These are phyloP conservation scores for Quercus engelmannii DNA, from an alignment of 306 rosid species.

Conservation along the genomic window DNA sequence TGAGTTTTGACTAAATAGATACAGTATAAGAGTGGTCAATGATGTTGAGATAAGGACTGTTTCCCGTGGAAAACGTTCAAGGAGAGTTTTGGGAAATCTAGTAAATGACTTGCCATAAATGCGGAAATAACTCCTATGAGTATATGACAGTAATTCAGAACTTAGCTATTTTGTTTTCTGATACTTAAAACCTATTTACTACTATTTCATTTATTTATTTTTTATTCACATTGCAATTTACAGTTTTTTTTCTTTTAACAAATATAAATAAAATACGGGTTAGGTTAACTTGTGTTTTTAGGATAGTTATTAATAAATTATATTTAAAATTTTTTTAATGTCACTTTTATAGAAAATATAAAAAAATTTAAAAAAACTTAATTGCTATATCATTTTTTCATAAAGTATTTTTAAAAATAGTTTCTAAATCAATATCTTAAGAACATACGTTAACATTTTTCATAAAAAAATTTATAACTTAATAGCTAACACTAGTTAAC, in stretches of 20 bases:
- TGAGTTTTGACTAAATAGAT: neutral
- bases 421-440: rapidly evolving
- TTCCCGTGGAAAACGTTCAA: slow-evolving; percentile 5
- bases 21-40: too few species aligned
- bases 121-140: neutral
- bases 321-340: too few species aligned
- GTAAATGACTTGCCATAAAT: slow-evolving; percentile 17
- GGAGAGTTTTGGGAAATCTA: neutral
- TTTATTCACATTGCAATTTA: too few species aligned
- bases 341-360: rapidly evolving
- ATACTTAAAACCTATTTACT: neutral
- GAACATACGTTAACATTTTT: rapidly evolving
- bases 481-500: too few species aligned
- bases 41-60: neutral
- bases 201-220: too few species aligned
- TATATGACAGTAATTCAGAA: slow-evolving; percentile 5
- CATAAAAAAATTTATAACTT: too few species aligned
- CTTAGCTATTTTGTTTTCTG: slow-evolving; percentile 2
- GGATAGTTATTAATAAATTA: rapidly evolving
- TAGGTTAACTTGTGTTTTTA: rapidly evolving
- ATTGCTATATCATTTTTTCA: rapidly evolving
- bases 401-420: too few species aligned
- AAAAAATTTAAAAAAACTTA: too few species aligned
- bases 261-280: too few species aligned
- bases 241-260: too few species aligned